Conservation (phyloP, 805 yeast genomes). For the Priceomyces fermenticarens region DNA sequence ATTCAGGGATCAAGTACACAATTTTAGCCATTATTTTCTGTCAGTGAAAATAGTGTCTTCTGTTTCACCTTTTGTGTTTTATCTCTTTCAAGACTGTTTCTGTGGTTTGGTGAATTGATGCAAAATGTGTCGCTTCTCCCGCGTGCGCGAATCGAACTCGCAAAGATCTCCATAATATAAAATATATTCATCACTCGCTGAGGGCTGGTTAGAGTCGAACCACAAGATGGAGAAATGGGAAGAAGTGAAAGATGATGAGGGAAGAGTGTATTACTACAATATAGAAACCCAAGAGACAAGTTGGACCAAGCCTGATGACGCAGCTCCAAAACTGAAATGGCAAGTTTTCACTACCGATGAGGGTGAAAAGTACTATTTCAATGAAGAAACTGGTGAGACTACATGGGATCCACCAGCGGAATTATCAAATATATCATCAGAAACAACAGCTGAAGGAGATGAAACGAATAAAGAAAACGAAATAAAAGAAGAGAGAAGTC, state of each 20-base stretch:
- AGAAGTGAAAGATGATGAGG: conserved; percentile 59
- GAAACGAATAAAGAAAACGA: neutral
- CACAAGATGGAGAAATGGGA: conserved; percentile 49
- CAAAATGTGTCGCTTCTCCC: too few relatives aligned
- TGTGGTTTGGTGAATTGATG: too few relatives aligned
- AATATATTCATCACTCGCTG: neutral
- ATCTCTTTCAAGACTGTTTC: too few relatives aligned
- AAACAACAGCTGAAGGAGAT: neutral
- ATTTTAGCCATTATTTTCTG: neutral
- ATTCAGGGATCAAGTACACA: neutral
- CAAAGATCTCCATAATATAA: neutral
- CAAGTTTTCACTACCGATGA: conserved; percentile 52
- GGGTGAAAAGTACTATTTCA: conserved; percentile 66
- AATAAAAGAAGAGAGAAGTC: neutral
- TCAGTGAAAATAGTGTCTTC: too few relatives aligned
- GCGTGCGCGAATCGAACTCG: too few relatives aligned
- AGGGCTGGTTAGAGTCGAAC: neutral
- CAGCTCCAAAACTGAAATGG: conserved; percentile 33
- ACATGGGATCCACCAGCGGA: conserved; percentile 79
- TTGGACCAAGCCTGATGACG: conserved; percentile 76
- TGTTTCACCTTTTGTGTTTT: too few relatives aligned
- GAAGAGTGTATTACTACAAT: conserved; percentile 71
- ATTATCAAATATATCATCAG: conserved; percentile 16
- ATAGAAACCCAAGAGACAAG: conserved; percentile 61
- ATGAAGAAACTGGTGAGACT: conserved; percentile 59